phyloP scores from a whole-genome alignment of 345 rosid species.

The Syzygium jambos region DNA sequence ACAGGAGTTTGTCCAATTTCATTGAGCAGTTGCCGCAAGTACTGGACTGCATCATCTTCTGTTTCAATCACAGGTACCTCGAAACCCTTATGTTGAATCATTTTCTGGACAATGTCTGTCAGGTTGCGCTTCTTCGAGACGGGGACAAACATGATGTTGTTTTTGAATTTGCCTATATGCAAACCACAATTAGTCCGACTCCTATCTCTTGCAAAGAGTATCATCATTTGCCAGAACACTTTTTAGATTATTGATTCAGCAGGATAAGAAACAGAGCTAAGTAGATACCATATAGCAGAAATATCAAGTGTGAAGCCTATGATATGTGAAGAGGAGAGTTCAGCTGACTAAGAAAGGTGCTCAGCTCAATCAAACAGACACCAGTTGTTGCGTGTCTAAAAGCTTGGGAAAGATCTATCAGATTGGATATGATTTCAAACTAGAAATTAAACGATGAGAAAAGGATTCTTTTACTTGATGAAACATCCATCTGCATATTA shows the following conservation, averaged over 20 bases:
- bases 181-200: not conserved
- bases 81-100: constrained; percentile 14
- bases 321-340: not conserved
- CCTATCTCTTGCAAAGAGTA: not conserved
- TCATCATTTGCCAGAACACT: not conserved
- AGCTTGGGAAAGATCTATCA: not conserved
- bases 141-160: constrained; percentile 35
- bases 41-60: constrained; percentile 14
- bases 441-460: no score
- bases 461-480: not conserved
- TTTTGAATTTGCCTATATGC: constrained; percentile 8
- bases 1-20: constrained; percentile 9
- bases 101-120: constrained; percentile 17
- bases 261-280: not conserved
- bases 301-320: not conserved
- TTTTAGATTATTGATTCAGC: no score
- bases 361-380: not conserved
- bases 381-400: not conserved
- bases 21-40: constrained; percentile 12
- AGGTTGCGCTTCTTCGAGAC: constrained; percentile 32
- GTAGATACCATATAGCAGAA: not conserved
- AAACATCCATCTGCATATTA: not conserved
- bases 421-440: not conserved
- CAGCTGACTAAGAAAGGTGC: not conserved
- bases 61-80: constrained; percentile 1